phyloP scores from a whole-genome alignment of 1,139 yeast genomes.

The Zygoascus hellenicus region DNA sequence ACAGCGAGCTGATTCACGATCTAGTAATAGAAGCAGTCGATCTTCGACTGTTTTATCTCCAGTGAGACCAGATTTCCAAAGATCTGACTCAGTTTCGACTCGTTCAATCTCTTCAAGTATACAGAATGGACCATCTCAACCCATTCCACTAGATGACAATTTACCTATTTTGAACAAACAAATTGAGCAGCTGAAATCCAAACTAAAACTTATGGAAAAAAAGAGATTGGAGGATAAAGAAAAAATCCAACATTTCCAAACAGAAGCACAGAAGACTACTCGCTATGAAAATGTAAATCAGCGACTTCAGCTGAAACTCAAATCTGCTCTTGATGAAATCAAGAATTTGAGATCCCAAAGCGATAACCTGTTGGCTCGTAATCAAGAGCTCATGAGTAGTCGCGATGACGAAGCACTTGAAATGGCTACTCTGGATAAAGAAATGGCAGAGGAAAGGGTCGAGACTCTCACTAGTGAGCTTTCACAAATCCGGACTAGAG shows the following conservation, averaged over 20 bases:
- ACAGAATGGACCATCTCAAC: slow-evolving; percentile 1
- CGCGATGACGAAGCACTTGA: slow-evolving; percentile 45
- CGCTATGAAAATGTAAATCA: slow-evolving; percentile 40
- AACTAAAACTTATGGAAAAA: slow-evolving; percentile 29
- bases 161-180: slow-evolving; percentile 15
- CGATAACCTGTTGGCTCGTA: slow-evolving; percentile 24
- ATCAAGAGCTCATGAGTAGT: slow-evolving; percentile 34
- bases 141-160: not conserved
- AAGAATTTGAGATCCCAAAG: slow-evolving; percentile 26
- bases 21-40: not conserved
- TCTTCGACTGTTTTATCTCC: slow-evolving; percentile 2
- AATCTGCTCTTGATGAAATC: slow-evolving; percentile 34
- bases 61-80: not conserved
- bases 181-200: slow-evolving; percentile 28
- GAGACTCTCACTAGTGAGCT: slow-evolving; percentile 34
- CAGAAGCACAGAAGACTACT: slow-evolving; percentile 27
- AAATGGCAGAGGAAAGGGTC: slow-evolving; percentile 43
- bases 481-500: slow-evolving; percentile 34
- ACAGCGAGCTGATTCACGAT: not conserved
- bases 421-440: slow-evolving; percentile 48
- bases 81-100: slow-evolving; percentile 1
- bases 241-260: slow-evolving; percentile 21
- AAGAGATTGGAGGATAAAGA: slow-evolving; percentile 31
- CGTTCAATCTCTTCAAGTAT: slow-evolving; percentile 7
- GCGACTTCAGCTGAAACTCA: slow-evolving; percentile 31